phyloP scores from a whole-genome alignment of 148 eudicot genomes.

The Cornus suecica region DNA sequence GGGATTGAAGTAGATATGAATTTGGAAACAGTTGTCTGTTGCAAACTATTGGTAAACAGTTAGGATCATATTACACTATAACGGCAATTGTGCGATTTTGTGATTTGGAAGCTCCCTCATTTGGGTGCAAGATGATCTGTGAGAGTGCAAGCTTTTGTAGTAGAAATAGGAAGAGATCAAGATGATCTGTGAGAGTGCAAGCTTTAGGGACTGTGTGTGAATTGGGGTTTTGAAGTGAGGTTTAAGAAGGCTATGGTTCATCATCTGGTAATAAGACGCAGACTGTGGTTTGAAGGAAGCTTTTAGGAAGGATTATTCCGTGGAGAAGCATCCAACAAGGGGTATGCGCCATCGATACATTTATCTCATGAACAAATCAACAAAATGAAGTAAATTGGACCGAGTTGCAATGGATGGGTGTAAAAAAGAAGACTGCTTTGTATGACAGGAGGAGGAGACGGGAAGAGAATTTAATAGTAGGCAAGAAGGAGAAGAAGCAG shows the following conservation, averaged over 20 bases:
- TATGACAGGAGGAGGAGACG: conserved; percentile 5
- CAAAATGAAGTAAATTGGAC: conserved; percentile 29
- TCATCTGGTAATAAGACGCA: conserved; percentile 75
- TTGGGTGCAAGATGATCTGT: too few species aligned
- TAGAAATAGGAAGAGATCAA: too few species aligned
- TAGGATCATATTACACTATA: too few species aligned
- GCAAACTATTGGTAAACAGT: too few species aligned
- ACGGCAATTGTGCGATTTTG: too few species aligned
- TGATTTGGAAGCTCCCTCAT: too few species aligned
- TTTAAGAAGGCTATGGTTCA: conserved; percentile 68
- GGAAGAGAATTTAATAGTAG: background rate
- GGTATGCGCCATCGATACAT: conserved; percentile 64
- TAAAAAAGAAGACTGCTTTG: conserved; percentile 9
- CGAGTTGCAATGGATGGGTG: conserved; percentile 7
- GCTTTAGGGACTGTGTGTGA: too few species aligned
- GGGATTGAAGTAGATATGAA: too few species aligned
- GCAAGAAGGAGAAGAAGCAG: background rate
- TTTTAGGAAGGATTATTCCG: conserved; percentile 49
- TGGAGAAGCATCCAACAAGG: conserved; percentile 59
- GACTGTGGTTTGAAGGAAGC: conserved; percentile 81
- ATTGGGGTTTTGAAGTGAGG: conserved; percentile 62
- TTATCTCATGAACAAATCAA: conserved; percentile 59
- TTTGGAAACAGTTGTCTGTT: too few species aligned
- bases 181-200: too few species aligned
- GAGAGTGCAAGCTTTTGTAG: too few species aligned